Conservation (phyloP, 2,329 filamentous ascomycete genomes). For the Aspergillus ustus region DNA sequence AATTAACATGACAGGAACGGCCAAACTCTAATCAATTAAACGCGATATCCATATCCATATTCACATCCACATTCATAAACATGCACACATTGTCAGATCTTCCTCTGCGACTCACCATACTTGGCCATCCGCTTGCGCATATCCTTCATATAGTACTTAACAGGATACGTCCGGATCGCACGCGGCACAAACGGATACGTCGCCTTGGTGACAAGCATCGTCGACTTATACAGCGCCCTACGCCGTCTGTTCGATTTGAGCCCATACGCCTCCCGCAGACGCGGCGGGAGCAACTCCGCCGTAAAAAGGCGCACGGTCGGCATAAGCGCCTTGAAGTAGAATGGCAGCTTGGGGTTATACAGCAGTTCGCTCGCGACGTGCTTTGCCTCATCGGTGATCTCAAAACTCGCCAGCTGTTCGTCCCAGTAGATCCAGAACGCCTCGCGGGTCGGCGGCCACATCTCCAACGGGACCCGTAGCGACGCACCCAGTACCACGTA, state of each 20-base stretch:
- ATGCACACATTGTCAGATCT: slow-evolving; percentile 6
- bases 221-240: slow-evolving; percentile 34
- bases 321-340: slow-evolving; percentile 31
- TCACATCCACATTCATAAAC: background rate
- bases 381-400: slow-evolving; percentile 37
- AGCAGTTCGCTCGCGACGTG: slow-evolving; percentile 35
- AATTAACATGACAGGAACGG: background rate
- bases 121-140: slow-evolving; percentile 26
- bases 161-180: slow-evolving; percentile 35
- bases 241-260: slow-evolving; percentile 34
- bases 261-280: slow-evolving; percentile 39
- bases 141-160: slow-evolving; percentile 37
- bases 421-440: slow-evolving; percentile 48
- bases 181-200: slow-evolving; percentile 40
- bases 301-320: slow-evolving; percentile 36
- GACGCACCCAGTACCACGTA: slow-evolving; percentile 34
- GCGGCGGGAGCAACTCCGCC: slow-evolving; percentile 41
- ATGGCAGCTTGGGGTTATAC: slow-evolving; percentile 32
- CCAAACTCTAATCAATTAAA: background rate
- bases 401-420: slow-evolving; percentile 37
- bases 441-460: slow-evolving; percentile 42
- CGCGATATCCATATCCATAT: too few relatives aligned
- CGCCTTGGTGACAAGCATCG: slow-evolving; percentile 38
- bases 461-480: slow-evolving; percentile 36
- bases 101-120: slow-evolving; percentile 10